These are phyloP conservation scores for Puccinia hordei DNA, from an alignment of 1,284 basidiomycete species.

Conservation along the genomic window DNA sequence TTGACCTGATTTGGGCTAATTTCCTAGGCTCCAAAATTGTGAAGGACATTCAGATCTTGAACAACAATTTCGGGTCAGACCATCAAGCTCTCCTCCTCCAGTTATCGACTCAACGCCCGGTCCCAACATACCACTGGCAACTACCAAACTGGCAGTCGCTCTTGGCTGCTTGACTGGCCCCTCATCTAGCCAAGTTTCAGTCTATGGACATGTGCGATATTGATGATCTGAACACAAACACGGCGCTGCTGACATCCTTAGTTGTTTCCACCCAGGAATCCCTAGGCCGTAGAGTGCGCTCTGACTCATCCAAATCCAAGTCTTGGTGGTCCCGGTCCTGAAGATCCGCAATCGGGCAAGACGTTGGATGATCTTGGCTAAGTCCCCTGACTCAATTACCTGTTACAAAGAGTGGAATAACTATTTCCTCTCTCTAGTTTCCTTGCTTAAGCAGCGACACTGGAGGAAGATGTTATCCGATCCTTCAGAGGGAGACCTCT, in stretches of 20 bases:
- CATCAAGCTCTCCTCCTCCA: background rate
- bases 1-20: slow-evolving; percentile 2
- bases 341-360: background rate
- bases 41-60: background rate
- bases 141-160: too few species aligned
- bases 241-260: too few species aligned
- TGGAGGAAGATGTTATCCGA: background rate
- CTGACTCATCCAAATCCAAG: background rate
- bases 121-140: too few species aligned
- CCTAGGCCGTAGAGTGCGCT: too few species aligned
- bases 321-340: background rate
- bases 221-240: too few species aligned
- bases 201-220: too few species aligned
- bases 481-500: background rate
- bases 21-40: background rate
- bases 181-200: too few species aligned
- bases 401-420: too few species aligned
- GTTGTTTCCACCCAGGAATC: too few species aligned
- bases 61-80: background rate
- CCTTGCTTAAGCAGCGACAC: background rate
- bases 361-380: background rate
- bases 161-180: too few species aligned
- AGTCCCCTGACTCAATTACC: background rate
- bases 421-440: too few species aligned
- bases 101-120: background rate